A percentile compares a stretch with the other conserved stretches of the same genome.
phyloP scores from a whole-genome alignment of 345 rosid genomes.

The Eucalyptus sp. region DNA sequence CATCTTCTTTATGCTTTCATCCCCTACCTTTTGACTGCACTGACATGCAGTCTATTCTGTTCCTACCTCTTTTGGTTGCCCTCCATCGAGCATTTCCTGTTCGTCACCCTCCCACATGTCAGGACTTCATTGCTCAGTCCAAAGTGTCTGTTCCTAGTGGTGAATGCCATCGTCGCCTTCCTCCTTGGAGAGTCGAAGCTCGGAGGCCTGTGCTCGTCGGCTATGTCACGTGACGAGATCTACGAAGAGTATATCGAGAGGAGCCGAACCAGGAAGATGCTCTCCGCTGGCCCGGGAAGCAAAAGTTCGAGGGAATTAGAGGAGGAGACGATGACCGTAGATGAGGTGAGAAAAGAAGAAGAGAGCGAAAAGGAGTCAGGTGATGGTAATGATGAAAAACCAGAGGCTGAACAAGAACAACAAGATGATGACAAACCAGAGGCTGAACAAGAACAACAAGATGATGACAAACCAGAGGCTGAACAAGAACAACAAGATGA shows the following conservation, averaged over 20 bases:
- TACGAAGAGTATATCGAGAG: slow-evolving; percentile 37
- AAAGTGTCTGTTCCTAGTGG: slow-evolving; percentile 33
- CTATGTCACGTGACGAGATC: not conserved
- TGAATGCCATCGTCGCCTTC: slow-evolving; percentile 36
- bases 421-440: not conserved
- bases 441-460: not conserved
- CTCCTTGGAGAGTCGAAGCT: slow-evolving; percentile 41
- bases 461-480: not conserved
- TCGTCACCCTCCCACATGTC: slow-evolving; percentile 4
- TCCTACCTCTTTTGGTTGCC: slow-evolving; percentile 7
- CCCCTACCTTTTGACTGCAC: slow-evolving; percentile 6
- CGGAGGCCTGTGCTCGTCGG: not conserved
- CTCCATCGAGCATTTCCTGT: slow-evolving; percentile 3
- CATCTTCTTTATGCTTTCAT: slow-evolving; percentile 1
- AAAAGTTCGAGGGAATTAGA: not conserved
- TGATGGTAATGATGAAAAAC: not conserved
- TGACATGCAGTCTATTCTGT: slow-evolving; percentile 10
- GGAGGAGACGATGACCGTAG: not conserved
- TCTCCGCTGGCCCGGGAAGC: not conserved
- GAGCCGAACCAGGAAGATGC: not conserved
- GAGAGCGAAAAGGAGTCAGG: not conserved
- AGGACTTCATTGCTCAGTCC: slow-evolving; percentile 19
- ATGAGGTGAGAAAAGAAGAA: not conserved
- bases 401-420: not conserved
- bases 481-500: not conserved